Evolutionary conservation across 2,329 filamentous ascomycete species (phyloP).

Genomic region (Diaporthe helianthi): DNA sequence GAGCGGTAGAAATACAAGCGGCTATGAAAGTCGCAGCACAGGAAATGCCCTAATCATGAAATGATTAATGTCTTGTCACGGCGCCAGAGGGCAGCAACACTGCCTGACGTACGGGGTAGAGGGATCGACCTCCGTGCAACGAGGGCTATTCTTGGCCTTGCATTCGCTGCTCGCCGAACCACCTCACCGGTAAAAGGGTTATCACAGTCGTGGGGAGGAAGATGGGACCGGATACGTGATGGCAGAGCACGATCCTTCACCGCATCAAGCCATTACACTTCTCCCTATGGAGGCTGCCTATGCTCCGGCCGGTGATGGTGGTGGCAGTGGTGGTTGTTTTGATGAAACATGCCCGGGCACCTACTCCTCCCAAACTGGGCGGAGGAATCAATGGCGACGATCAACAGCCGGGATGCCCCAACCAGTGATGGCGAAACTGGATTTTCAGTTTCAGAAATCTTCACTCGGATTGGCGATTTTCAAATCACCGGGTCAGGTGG

Average conservation of each 20-base stretch:
- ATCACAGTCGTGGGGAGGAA: background rate
- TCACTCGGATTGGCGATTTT: no score
- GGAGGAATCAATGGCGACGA: background rate
- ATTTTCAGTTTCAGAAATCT: no score
- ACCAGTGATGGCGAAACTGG: no score
- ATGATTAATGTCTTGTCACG: background rate
- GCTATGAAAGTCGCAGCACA: background rate
- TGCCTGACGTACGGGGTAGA: no score
- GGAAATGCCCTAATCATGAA: no score
- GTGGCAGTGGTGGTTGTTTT: background rate
- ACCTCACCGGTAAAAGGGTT: background rate
- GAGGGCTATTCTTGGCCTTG: background rate
- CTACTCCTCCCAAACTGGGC: background rate
- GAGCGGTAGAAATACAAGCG: background rate
- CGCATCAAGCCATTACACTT: background rate
- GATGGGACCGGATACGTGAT: background rate
- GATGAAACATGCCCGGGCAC: slow-evolving; percentile 1
- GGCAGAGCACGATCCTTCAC: background rate
- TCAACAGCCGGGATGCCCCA: slow-evolving; percentile 1
- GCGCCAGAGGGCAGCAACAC: background rate
- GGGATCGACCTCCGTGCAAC: no score
- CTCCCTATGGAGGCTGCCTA: background rate
- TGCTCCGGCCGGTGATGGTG: background rate
- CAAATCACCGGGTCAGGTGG: no score
- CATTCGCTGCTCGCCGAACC: background rate